Evolutionary conservation across 2,329 filamentous ascomycete genomes (phyloP), one percentile per base, ranked within the genome.

Genomic region (Aspergillus sp.): DNA sequence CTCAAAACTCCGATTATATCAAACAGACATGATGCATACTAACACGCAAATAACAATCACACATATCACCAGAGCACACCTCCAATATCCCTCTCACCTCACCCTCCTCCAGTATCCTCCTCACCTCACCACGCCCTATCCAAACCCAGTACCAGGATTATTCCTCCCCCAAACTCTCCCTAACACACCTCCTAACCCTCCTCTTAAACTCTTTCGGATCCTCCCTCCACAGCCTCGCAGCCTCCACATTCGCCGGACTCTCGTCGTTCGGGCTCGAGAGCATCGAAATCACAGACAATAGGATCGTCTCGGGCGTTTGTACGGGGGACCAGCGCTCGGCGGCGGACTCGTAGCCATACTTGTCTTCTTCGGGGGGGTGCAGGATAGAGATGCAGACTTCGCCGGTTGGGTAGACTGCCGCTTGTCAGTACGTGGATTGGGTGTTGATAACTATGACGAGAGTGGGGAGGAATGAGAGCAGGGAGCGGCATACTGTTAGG

Each of bases 311-410:
- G 46, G 91, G 90, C 10, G 86, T 90, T 70, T 97, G 93, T 2
- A 97, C 91, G 23, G 93, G 93, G 50, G 81, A 87, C 93, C 93
- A 98, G 51, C 93, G 83, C 77, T 98, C 93, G 25, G 82, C 79
- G 13, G 90, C 90, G 22, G 81, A 80, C 70, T 98, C 93, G 74
- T 98, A 98, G 46, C 91, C 91, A 70, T 87, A 93, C 64, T 88
- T 84, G 65, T 98, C 93, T 63, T 96, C 90, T 72, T 88, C 90
- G 4, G 93, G 91, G 10, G 91, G 88, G 69, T 98, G 93, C 38
- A 98, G 79, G 72, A 98, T 98, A 39, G 88, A 94, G 68, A 98
- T 97, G 77, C 93, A 98, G 49, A 98, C 88, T 56, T 85, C 82
- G 61, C 93, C 93, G 63, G 81, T 83, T 6, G 81, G 74, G 73